A percentile compares a stretch with the other conserved stretches of the same genome.
Evolutionary conservation across 306 rosid species (phyloP).

Genomic region (Dryas octopetala): DNA sequence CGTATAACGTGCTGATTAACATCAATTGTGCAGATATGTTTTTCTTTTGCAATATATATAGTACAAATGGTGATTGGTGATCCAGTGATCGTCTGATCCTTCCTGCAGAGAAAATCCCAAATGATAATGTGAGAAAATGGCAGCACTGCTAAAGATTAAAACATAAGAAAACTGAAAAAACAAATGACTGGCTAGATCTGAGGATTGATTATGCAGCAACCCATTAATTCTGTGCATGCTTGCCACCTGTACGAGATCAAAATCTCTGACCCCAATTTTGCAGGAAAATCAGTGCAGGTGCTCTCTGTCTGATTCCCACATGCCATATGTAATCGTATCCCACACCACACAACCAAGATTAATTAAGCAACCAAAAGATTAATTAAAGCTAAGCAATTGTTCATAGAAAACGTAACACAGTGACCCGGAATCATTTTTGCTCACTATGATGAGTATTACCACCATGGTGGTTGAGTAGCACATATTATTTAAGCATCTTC

Average conservation of each 20-base stretch:
- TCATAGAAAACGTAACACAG: no score
- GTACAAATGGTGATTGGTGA: neutral
- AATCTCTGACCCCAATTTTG: neutral
- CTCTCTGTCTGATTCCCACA: constrained; percentile 12
- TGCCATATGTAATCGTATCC: constrained; percentile 4
- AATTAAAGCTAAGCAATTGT: no score
- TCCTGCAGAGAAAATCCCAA: neutral
- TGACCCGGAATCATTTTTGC: no score
- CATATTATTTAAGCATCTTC: no score
- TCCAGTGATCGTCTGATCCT: neutral
- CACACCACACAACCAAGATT: constrained; percentile 2
- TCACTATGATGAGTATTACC: no score
- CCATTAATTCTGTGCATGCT: constrained; percentile 11
- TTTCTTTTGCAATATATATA: neutral
- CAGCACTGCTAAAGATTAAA: neutral
- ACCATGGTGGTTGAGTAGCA: no score
- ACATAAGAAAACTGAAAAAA: neutral
- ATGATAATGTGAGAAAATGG: constrained; percentile 16
- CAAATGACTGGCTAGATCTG: constrained; percentile 5
- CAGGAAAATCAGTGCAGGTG: constrained; percentile 22
- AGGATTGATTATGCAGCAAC: constrained; percentile 9
- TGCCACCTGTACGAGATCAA: constrained; percentile 1
- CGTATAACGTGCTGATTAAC: neutral
- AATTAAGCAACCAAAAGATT: neutral
- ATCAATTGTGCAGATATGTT: neutral